Percentiles rank a stretch among this genome's conserved stretches.
Evolutionary conservation across 2,329 filamentous ascomycete species (phyloP).

Genomic region (Talaromyces rugulosus): DNA sequence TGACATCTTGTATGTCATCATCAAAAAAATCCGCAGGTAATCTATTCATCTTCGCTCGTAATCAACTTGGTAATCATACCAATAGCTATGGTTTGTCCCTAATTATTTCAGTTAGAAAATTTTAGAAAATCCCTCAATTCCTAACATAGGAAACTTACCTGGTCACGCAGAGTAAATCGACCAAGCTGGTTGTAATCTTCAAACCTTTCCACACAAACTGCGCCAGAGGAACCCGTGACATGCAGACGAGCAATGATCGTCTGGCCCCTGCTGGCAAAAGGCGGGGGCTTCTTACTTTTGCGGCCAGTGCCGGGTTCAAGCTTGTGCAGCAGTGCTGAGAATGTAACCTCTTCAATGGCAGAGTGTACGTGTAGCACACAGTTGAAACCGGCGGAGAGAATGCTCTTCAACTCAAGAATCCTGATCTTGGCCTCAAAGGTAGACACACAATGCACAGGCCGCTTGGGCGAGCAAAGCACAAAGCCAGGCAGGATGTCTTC

Average conservation of each 20-base stretch:
- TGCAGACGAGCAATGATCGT: slow-evolving; percentile 91
- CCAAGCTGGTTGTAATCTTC: slow-evolving; percentile 95
- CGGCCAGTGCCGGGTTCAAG: slow-evolving; percentile 90
- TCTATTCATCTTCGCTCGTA: slow-evolving; percentile 31
- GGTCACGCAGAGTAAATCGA: slow-evolving; percentile 83
- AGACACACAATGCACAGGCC: slow-evolving; percentile 83
- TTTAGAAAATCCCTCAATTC: slow-evolving; percentile 11
- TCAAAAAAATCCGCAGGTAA: not conserved
- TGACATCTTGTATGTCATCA: slow-evolving; percentile 1
- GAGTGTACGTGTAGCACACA: slow-evolving; percentile 97
- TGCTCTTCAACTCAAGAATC: slow-evolving; percentile 89
- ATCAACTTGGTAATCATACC: slow-evolving; percentile 96
- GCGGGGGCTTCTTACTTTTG: slow-evolving; percentile 88
- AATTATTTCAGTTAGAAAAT: slow-evolving; percentile 16
- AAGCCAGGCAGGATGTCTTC: slow-evolving; percentile 95
- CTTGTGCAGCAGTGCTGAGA: slow-evolving; percentile 82
- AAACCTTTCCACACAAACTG: slow-evolving; percentile 89
- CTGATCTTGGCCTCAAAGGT: slow-evolving; percentile 95
- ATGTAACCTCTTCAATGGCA: slow-evolving; percentile 95
- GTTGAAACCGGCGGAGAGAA: slow-evolving; percentile 92
- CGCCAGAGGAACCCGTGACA: slow-evolving; percentile 76
- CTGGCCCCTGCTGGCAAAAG: slow-evolving; percentile 75
- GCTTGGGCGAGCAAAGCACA: slow-evolving; percentile 91
- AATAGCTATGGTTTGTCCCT: slow-evolving; percentile 99
- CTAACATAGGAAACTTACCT: slow-evolving; percentile 49